phyloP scores from a whole-genome alignment of 2,329 filamentous ascomycete species.

The Daldinia eschscholtzii region DNA sequence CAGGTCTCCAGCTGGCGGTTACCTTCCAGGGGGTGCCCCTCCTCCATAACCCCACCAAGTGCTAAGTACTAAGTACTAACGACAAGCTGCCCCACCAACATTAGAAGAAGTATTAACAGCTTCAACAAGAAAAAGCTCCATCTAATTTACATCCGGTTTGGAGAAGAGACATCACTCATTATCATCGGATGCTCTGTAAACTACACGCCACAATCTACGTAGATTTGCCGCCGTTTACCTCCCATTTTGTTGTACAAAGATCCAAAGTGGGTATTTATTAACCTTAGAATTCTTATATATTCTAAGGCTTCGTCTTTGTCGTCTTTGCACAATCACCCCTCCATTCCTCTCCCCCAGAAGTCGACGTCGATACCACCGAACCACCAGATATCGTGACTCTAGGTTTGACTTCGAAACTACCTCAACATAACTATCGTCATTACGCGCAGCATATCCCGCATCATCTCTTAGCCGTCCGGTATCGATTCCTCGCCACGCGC shows the following conservation, averaged over 20 bases:
- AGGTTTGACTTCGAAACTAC: not conserved
- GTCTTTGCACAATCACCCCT: slow-evolving; percentile 9
- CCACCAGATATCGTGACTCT: not conserved
- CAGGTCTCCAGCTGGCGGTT: not conserved
- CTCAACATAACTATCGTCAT: not conserved
- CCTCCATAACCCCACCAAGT: slow-evolving; percentile 28
- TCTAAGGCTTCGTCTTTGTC: slow-evolving; percentile 3
- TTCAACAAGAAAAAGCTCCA: slow-evolving; percentile 30
- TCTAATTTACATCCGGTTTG: not conserved
- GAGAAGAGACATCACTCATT: not conserved
- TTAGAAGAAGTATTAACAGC: slow-evolving; percentile 22
- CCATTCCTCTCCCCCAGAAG: not conserved
- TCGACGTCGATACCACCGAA: not conserved
- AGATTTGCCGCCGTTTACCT: not conserved
- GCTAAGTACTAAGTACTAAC: not conserved
- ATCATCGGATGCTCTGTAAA: slow-evolving; percentile 23
- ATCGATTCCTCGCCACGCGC: slow-evolving; percentile 10
- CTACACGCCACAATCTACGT: slow-evolving; percentile 17
- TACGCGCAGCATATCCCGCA: not conserved
- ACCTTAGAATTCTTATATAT: not conserved
- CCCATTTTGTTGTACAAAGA: not conserved
- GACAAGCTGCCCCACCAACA: slow-evolving; percentile 27
- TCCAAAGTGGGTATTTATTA: not conserved
- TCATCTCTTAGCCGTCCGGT: not conserved
- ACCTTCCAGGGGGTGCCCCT: slow-evolving; percentile 23